Evolutionary conservation across 306 rosid species (phyloP).

Genomic region (Dalbergia oliveri): DNA sequence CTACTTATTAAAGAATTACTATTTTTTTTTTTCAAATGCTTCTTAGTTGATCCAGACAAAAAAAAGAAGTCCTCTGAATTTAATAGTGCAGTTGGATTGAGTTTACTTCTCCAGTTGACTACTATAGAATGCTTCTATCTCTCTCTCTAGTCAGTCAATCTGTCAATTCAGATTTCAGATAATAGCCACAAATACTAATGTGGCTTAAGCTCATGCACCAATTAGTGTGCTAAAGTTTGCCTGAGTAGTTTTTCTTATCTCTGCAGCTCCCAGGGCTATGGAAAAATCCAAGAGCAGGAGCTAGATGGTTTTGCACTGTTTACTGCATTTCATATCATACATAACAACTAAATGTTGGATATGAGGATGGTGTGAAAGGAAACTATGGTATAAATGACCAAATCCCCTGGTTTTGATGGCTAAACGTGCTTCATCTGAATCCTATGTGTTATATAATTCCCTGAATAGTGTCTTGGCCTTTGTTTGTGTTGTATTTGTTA

Average conservation of each 20-base stretch:
- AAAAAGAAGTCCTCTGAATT: background rate
- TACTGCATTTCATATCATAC: slow-evolving; percentile 40
- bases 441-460: slow-evolving; percentile 50
- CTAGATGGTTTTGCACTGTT: slow-evolving; percentile 42
- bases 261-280: slow-evolving; percentile 63
- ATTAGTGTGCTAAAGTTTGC: slow-evolving; percentile 9
- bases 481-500: slow-evolving; percentile 50
- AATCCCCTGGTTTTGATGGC: slow-evolving; percentile 50
- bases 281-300: slow-evolving; percentile 59
- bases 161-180: background rate
- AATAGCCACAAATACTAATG: background rate
- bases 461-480: slow-evolving; percentile 34
- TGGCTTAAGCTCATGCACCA: background rate
- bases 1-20: background rate
- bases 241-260: slow-evolving; percentile 24
- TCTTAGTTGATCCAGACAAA: background rate
- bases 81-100: slow-evolving; percentile 3
- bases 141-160: background rate
- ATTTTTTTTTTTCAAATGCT: background rate
- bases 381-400: slow-evolving; percentile 44
- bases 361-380: slow-evolving; percentile 36
- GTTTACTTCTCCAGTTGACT: slow-evolving; percentile 5
- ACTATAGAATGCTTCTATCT: background rate
- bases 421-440: slow-evolving; percentile 46
- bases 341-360: slow-evolving; percentile 22